phyloP scores from a whole-genome alignment of 129 eudicot genomes.

The Tanacetum coccineum region DNA sequence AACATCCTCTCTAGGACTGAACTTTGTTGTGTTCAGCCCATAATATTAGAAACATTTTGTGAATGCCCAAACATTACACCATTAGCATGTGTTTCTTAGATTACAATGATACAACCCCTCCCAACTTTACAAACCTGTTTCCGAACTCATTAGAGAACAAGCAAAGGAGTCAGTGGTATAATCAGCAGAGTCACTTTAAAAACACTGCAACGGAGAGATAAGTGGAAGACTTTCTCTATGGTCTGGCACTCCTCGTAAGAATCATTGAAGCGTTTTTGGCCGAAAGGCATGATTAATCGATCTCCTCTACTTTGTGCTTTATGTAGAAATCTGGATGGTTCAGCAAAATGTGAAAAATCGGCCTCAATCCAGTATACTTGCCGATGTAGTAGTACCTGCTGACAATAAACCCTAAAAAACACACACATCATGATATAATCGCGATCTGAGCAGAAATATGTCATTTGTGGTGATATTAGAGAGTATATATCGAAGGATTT shows the following conservation, averaged over 20 bases:
- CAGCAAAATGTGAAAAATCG: constrained; percentile 24
- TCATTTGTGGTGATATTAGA: too few species aligned
- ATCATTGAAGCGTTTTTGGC: constrained; percentile 2
- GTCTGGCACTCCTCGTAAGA: constrained; percentile 27
- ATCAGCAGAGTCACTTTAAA: constrained; percentile 33
- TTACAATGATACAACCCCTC: constrained; percentile 28
- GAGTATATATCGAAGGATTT: too few species aligned
- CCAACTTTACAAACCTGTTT: constrained; percentile 25
- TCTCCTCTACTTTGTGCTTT: constrained; percentile 34
- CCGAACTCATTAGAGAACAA: constrained; percentile 33
- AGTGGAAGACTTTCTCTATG: constrained; percentile 25
- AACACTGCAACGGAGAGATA: constrained; percentile 33
- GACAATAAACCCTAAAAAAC: constrained; percentile 22
- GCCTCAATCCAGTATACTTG: constrained; percentile 30
- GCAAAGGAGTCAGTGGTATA: constrained; percentile 32
- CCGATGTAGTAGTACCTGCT: constrained; percentile 30
- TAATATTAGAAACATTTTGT: constrained; percentile 23
- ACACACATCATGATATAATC: neutral
- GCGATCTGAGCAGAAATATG: too few species aligned
- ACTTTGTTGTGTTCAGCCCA: constrained; percentile 28
- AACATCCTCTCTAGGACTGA: constrained; percentile 29
- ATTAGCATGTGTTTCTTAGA: constrained; percentile 28
- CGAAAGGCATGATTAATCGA: constrained; percentile 11
- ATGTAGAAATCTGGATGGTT: constrained; percentile 30
- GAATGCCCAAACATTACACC: constrained; percentile 40